Percentiles rank a stretch among this genome's conserved stretches.
Evolutionary conservation across 768 basidiomycete species (phyloP).

Genomic region (Boletales sp.): DNA sequence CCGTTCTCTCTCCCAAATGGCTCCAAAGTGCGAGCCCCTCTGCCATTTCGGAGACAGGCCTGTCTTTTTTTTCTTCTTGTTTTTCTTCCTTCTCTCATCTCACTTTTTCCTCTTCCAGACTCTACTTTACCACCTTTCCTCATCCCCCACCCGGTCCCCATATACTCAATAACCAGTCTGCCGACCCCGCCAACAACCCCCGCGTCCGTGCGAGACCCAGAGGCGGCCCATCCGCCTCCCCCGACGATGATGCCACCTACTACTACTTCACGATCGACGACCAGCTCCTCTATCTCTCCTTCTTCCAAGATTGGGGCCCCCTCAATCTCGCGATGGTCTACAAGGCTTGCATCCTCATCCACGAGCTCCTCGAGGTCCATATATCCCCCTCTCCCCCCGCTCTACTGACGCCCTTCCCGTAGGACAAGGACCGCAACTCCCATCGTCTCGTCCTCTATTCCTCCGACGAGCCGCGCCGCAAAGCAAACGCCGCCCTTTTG

Average conservation of each 20-base stretch:
- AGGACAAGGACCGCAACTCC: slow-evolving; percentile 74
- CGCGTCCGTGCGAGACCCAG: slow-evolving; percentile 57
- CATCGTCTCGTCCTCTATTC: slow-evolving; percentile 86
- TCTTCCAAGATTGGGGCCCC: slow-evolving; percentile 95
- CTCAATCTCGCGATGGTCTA: slow-evolving; percentile 91
- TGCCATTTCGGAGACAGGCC: slow-evolving; percentile 79
- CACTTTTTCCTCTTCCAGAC: slow-evolving; percentile 39
- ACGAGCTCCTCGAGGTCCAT: slow-evolving; percentile 77
- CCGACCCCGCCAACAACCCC: slow-evolving; percentile 53
- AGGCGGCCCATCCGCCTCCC: slow-evolving; percentile 58
- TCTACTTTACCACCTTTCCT: slow-evolving; percentile 88
- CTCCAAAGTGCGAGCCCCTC: slow-evolving; percentile 64
- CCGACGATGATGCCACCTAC: slow-evolving; percentile 73
- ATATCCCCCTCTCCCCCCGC: slow-evolving; percentile 23
- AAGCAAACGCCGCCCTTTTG: slow-evolving; percentile 92
- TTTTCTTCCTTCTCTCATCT: not conserved
- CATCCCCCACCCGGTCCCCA: slow-evolving; percentile 67
- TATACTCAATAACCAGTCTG: slow-evolving; percentile 55
- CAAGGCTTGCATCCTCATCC: slow-evolving; percentile 88
- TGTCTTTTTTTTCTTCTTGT: slow-evolving; percentile 9
- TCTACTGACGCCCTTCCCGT: slow-evolving; percentile 12
- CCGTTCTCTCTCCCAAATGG: slow-evolving; percentile 30
- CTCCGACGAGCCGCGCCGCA: slow-evolving; percentile 77
- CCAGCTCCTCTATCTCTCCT: slow-evolving; percentile 86
- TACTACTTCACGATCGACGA: slow-evolving; percentile 94